Conservation (phyloP, 345 rosid genomes). For the Rhizophora mangle region DNA sequence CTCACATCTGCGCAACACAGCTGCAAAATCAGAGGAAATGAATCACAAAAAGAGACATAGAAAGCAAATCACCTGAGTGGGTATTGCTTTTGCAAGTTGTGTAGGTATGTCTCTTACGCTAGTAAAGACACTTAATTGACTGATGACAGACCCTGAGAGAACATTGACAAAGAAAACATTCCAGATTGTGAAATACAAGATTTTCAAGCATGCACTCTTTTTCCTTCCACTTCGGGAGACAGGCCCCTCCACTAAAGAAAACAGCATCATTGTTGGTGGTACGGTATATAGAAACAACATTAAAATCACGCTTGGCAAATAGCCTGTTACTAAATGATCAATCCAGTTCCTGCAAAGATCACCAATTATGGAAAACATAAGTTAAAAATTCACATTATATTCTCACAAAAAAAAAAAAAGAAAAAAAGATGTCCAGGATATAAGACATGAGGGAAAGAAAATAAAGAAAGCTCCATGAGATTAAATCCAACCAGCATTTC, state of each 20-base stretch:
- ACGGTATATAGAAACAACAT: conserved; percentile 59
- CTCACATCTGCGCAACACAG: too few species aligned
- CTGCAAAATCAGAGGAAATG: background rate
- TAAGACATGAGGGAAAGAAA: too few species aligned
- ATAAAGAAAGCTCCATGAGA: too few species aligned
- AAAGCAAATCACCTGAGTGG: conserved; percentile 55
- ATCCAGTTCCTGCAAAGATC: conserved; percentile 47
- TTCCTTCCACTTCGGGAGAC: conserved; percentile 76
- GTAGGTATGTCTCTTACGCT: conserved; percentile 61
- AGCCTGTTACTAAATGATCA: conserved; percentile 74
- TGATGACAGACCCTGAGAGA: conserved; percentile 72
- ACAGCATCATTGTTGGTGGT: conserved; percentile 88
- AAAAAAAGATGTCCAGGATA: too few species aligned
- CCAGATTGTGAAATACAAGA: conserved; percentile 86
- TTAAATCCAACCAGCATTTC: too few species aligned
- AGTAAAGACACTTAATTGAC: conserved; percentile 46
- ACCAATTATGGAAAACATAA: background rate
- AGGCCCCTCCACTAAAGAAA: conserved; percentile 76
- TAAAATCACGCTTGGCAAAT: conserved; percentile 90
- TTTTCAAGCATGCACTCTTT: conserved; percentile 74
- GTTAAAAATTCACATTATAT: background rate
- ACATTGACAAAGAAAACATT: conserved; percentile 87
- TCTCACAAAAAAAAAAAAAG: too few species aligned
- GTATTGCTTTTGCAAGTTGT: conserved; percentile 74
- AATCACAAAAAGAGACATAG: background rate